Evolutionary conservation across 768 basidiomycete species (phyloP).

Genomic region (Pholiota molesta): DNA sequence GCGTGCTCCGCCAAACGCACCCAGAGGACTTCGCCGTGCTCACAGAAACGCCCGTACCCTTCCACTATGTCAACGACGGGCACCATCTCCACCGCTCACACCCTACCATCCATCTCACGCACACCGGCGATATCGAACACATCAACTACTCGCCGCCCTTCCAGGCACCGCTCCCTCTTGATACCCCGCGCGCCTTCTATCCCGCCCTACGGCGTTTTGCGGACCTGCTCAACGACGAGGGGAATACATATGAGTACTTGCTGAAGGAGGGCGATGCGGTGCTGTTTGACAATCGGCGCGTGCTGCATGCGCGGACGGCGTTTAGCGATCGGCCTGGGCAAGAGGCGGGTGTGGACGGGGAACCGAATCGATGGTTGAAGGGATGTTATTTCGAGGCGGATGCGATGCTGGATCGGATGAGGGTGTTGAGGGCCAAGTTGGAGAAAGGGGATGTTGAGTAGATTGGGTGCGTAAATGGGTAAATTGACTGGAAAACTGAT

Average conservation of each 20-base stretch:
- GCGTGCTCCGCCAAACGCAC: conserved; percentile 45
- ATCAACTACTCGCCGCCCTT: conserved; percentile 97
- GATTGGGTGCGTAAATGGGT: background rate
- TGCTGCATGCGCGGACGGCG: conserved; percentile 84
- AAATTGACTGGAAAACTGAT: no score
- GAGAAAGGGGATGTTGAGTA: conserved; percentile 10
- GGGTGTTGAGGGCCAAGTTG: conserved; percentile 47
- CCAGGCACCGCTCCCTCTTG: conserved; percentile 74
- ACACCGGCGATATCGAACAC: conserved; percentile 45
- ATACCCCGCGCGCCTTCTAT: conserved; percentile 61
- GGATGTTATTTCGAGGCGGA: conserved; percentile 83
- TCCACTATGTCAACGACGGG: conserved; percentile 90
- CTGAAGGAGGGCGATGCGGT: conserved; percentile 85
- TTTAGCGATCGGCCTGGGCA: conserved; percentile 52
- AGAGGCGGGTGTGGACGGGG: conserved; percentile 42
- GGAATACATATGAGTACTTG: conserved; percentile 60
- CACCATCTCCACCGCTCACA: conserved; percentile 78
- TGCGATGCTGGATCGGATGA: conserved; percentile 58
- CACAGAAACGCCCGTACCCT: conserved; percentile 68
- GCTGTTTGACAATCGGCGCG: conserved; percentile 89
- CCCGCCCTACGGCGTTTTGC: conserved; percentile 66
- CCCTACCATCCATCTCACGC: conserved; percentile 70
- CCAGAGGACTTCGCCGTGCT: conserved; percentile 62
- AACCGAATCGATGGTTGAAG: conserved; percentile 83
- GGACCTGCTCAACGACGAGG: conserved; percentile 52